These are phyloP conservation scores for Lichtheimia corymbifera DNA, from an alignment of 371 early-diverging fungal species.

Conservation along the genomic window DNA sequence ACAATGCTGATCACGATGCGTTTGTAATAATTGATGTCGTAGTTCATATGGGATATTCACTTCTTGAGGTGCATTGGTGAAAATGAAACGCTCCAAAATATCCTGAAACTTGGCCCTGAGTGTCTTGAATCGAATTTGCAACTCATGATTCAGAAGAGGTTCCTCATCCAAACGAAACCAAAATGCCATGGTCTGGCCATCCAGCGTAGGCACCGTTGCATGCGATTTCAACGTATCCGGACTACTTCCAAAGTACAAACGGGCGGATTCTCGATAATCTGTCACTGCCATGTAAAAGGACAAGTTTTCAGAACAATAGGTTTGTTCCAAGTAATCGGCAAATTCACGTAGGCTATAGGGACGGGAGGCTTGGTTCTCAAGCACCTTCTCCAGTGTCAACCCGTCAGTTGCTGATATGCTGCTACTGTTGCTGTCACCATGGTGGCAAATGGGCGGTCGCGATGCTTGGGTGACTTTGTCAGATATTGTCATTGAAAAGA, in stretches of 20 bases:
- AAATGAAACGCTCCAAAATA: constrained; percentile 29
- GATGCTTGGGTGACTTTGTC: not conserved
- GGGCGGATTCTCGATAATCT: constrained; percentile 22
- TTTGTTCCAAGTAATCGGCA: constrained; percentile 31
- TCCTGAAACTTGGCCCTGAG: constrained; percentile 30
- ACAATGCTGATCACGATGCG: constrained; percentile 20
- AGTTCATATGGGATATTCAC: constrained; percentile 45
- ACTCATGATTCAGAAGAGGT: constrained; percentile 18
- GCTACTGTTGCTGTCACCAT: not conserved
- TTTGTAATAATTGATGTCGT: constrained; percentile 27
- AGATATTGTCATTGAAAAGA: not conserved
- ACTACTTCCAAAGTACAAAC: constrained; percentile 19
- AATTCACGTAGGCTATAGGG: constrained; percentile 40
- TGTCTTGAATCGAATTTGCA: constrained; percentile 23
- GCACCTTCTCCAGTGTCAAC: constrained; percentile 37
- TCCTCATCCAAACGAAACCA: constrained; percentile 13
- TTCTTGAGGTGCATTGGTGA: constrained; percentile 38
- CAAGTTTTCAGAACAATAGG: constrained; percentile 40
- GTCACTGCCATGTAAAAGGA: constrained; percentile 36
- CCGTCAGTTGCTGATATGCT: constrained; percentile 22
- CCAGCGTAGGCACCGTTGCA: not conserved
- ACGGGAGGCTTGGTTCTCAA: constrained; percentile 24
- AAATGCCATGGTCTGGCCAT: constrained; percentile 16
- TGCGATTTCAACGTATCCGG: not conserved
- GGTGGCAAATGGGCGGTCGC: not conserved